Conservation (phyloP, 345 rosid genomes). For the Gossypium arboreum region DNA sequence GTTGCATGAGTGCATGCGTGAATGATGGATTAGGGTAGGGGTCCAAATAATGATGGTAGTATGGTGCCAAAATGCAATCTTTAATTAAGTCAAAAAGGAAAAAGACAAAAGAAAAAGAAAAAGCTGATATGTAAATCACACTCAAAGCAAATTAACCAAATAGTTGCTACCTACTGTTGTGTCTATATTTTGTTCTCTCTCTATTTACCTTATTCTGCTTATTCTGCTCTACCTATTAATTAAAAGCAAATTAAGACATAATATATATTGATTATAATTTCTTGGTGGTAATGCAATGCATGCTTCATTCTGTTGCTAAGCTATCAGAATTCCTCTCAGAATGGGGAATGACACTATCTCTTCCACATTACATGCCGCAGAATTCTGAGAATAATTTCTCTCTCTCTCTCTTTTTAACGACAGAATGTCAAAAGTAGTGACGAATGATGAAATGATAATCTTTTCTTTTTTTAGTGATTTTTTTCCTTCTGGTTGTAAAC, state of each 20-base stretch:
- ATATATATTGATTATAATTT: too few relatives aligned
- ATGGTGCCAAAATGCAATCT: slow-evolving; percentile 10
- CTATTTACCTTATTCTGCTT: too few relatives aligned
- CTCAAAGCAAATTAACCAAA: background rate
- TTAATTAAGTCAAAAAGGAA: background rate
- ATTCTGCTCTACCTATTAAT: too few relatives aligned
- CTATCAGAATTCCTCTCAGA: background rate
- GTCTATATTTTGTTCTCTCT: background rate
- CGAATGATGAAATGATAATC: background rate
- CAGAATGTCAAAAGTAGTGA: background rate
- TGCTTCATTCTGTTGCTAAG: too few relatives aligned
- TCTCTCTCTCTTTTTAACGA: background rate
- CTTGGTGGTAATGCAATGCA: too few relatives aligned
- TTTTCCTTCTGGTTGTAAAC: background rate
- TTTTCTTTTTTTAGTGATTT: background rate
- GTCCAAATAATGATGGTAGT: background rate
- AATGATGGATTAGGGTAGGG: background rate
- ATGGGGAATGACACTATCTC: background rate
- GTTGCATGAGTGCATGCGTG: slow-evolving; percentile 1
- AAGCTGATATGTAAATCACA: background rate
- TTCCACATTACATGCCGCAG: background rate
- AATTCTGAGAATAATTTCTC: background rate
- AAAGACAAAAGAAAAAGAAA: background rate
- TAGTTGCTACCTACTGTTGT: background rate
- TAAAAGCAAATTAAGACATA: too few relatives aligned